Percentiles rank a stretch among this genome's conserved stretches.
phyloP scores from a whole-genome alignment of 306 rosid genomes.

The Spatholobus suberectus region DNA sequence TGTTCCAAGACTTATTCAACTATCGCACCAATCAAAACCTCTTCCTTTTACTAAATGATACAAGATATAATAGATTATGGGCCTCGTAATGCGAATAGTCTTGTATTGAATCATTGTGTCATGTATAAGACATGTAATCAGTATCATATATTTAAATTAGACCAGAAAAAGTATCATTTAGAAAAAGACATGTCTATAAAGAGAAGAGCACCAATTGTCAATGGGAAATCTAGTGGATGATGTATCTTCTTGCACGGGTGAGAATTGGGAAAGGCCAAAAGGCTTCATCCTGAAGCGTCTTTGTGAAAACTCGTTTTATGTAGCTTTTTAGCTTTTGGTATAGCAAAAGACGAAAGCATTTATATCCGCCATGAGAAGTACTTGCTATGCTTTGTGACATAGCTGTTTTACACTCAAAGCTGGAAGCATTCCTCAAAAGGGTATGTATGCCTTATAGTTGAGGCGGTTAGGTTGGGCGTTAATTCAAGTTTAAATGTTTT shows the following conservation, averaged over 20 bases:
- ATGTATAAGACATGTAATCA: slow-evolving; percentile 18
- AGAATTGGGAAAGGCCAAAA: slow-evolving; percentile 3
- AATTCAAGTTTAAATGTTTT: slow-evolving; percentile 33
- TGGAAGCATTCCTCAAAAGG: neutral
- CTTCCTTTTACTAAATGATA: slow-evolving; percentile 20
- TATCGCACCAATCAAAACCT: neutral
- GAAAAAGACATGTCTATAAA: neutral
- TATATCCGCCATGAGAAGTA: neutral
- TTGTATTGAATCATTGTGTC: slow-evolving; percentile 51
- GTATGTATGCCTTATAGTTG: slow-evolving; percentile 23
- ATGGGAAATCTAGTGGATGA: slow-evolving; percentile 35
- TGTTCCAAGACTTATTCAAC: neutral
- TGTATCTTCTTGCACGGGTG: slow-evolving; percentile 42
- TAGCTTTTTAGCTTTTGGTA: slow-evolving; percentile 4
- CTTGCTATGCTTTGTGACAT: slow-evolving; percentile 16
- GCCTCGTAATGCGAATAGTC: slow-evolving; percentile 46
- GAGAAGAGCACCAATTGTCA: slow-evolving; percentile 28
- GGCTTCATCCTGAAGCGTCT: slow-evolving; percentile 28
- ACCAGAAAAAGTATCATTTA: neutral
- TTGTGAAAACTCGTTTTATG: slow-evolving; percentile 20
- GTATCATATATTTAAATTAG: slow-evolving; percentile 26
- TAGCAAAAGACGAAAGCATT: slow-evolving; percentile 21
- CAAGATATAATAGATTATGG: slow-evolving; percentile 35
- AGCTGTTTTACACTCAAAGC: slow-evolving; percentile 24
- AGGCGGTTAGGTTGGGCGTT: slow-evolving; percentile 38